Evolutionary conservation across 768 basidiomycete genomes (phyloP), one percentile per base, ranked within the genome.

Genomic region (Lactarius pseudohatsudake): DNA sequence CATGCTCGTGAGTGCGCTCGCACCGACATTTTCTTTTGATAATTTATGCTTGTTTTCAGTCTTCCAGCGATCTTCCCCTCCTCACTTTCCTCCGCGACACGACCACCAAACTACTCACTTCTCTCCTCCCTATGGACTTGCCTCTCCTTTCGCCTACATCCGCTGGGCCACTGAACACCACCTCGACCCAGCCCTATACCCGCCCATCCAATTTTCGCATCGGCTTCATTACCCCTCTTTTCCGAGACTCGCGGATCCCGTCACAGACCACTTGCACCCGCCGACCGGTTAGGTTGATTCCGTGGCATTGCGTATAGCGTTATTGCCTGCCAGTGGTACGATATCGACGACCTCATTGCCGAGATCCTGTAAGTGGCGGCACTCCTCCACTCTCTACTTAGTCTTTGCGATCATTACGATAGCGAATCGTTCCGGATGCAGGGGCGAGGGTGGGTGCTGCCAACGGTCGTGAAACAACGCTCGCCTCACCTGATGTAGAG

Each of bases 191-290:
- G 41, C 18, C 40, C 71, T 75, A n/a, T 69, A 75, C 15, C 70
- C 74, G 38, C 64, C 74, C 38, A 75, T 79, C 69, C 15, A 65
- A 36, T 72, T 85, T 88, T 71, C 83, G 81, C 59, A 86, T 91
- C 68, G 90, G 90, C 45, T 92, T 91, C 78, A 91, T 91, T 68
- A 89, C 89, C 0, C 85, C 88, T 20, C 90, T 89, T 0, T 90
- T 90, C 78, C 86, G 81, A 71, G 90, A 92, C 73, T 85, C 77
- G 76, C 90, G 88, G 74, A 90, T 91, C 90, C 91, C 16, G 84
- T 92, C 57, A 88, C 86, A 32, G 90, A 91, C 75, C 90, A 92
- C 73, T 81, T 91, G 34, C 90, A 92, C 85, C 87, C 13, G 79
- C 85, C 7, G 86, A 92, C 74, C 78, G 82, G 38, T 77, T 86